Percentiles rank a stretch among this genome's conserved stretches.
Evolutionary conservation across 2,329 filamentous ascomycete genomes (phyloP).

Genomic region (Tolypocladium sp.): DNA sequence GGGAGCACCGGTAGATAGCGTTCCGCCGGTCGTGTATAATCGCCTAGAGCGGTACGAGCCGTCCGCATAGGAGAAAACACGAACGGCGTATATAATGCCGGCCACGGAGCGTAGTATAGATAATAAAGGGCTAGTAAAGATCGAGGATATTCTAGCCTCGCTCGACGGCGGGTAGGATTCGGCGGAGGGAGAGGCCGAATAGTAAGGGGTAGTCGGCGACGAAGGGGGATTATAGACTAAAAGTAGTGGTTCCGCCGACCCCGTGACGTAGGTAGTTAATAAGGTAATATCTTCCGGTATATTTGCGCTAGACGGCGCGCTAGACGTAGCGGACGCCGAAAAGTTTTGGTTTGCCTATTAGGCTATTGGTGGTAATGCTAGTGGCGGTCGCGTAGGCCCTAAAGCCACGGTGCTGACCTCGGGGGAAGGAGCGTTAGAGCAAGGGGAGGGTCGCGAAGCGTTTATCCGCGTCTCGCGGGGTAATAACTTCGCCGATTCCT

Average conservation of each 20-base stretch:
- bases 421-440: background rate
- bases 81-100: too few relatives aligned
- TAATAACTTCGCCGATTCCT: constrained; percentile 5
- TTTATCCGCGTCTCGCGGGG: constrained; percentile 4
- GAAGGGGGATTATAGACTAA: too few relatives aligned
- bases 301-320: too few relatives aligned
- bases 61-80: constrained; percentile 4
- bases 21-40: constrained; percentile 4
- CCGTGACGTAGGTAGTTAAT: too few relatives aligned
- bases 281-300: too few relatives aligned
- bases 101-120: too few relatives aligned
- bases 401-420: background rate
- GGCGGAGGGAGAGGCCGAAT: too few relatives aligned
- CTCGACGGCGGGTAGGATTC: too few relatives aligned
- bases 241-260: too few relatives aligned
- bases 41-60: constrained; percentile 7
- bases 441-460: background rate
- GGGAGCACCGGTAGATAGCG: constrained; percentile 2
- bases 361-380: background rate
- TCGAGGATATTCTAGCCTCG: too few relatives aligned
- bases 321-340: constrained; percentile 1
- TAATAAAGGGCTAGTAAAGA: too few relatives aligned
- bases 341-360: constrained; percentile 1
- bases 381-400: background rate
- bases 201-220: too few relatives aligned